These are phyloP conservation scores for Metschnikowia sp. DNA, from an alignment of 805 yeast species.

Conservation along the genomic window DNA sequence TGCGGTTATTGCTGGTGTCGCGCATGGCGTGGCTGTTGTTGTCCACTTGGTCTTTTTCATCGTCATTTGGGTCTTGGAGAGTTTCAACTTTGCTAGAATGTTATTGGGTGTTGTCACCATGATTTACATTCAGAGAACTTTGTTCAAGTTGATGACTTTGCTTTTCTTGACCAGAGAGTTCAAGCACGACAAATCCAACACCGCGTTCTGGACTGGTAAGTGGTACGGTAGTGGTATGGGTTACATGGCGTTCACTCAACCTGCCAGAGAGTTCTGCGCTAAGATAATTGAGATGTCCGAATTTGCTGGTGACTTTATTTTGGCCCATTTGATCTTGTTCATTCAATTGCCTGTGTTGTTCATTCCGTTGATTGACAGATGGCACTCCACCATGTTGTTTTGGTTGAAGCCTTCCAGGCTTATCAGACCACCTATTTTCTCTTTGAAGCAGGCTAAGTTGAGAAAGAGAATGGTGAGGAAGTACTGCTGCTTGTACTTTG, in stretches of 20 bases:
- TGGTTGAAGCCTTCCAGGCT: constrained; percentile 97
- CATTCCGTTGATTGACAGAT: constrained; percentile 87
- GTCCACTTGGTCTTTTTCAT: constrained; percentile 85
- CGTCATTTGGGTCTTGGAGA: constrained; percentile 95
- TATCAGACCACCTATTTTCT: constrained; percentile 96
- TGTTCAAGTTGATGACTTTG: constrained; percentile 81
- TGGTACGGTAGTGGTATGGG: constrained; percentile 97
- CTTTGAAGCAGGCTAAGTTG: constrained; percentile 91
- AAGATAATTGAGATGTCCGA: constrained; percentile 91
- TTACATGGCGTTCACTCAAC: constrained; percentile 91
- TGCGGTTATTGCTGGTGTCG: constrained; percentile 90
- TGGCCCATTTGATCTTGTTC: constrained; percentile 87
- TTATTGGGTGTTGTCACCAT: constrained; percentile 81
- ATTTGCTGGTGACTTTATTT: constrained; percentile 93
- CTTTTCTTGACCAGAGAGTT: constrained; percentile 87
- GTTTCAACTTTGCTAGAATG: constrained; percentile 84
- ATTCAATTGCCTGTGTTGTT: constrained; percentile 82
- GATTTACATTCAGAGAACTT: constrained; percentile 81
- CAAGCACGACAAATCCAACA: constrained; percentile 90
- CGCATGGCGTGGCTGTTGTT: constrained; percentile 92
- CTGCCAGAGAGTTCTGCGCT: constrained; percentile 91
- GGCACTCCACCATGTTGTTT: constrained; percentile 98
- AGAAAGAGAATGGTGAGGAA: constrained; percentile 97
- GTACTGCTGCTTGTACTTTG: constrained; percentile 79
- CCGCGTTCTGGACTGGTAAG: constrained; percentile 99